Percentiles rank a stretch among this genome's conserved stretches.
Conservation (phyloP, 2,329 filamentous ascomycete species). For the Elsinoe arachidis region DNA sequence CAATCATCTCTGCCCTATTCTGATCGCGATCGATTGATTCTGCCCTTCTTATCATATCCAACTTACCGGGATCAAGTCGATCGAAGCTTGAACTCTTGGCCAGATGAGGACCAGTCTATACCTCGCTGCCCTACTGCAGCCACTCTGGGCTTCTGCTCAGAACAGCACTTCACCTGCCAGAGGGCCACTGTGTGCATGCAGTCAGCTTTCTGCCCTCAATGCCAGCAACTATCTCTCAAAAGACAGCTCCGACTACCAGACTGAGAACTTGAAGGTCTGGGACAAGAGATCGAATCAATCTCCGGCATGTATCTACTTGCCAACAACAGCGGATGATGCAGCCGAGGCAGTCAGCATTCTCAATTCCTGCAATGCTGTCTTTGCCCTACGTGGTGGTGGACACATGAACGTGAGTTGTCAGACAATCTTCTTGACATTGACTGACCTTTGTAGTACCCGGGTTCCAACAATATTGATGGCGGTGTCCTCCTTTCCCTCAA, state of each 20-base stretch:
- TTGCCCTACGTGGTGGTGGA: background rate
- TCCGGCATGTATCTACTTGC: constrained; percentile 1
- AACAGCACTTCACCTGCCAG: background rate
- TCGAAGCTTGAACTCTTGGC: background rate
- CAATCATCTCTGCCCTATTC: background rate
- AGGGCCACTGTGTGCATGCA: background rate
- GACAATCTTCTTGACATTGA: too few species aligned
- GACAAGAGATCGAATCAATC: background rate
- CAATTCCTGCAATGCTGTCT: background rate
- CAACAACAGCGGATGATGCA: background rate
- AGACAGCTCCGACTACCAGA: background rate
- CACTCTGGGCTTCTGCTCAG: background rate
- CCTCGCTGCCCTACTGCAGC: background rate
- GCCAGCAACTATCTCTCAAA: background rate
- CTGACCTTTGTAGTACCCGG: background rate
- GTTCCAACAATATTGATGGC: constrained; percentile 18
- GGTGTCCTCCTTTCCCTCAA: constrained; percentile 21
- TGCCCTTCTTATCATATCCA: background rate
- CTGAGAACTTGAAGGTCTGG: background rate
- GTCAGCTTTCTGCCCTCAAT: background rate
- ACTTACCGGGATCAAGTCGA: background rate
- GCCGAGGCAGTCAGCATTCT: background rate
- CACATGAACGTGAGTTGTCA: constrained; percentile 2
- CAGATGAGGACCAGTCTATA: background rate
- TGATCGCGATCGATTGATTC: background rate